A percentile compares a stretch with the other conserved stretches of the same genome.
These are phyloP conservation scores for Heterobasidion annosum DNA, from an alignment of 1,284 basidiomycete genomes.

Conservation along the genomic window DNA sequence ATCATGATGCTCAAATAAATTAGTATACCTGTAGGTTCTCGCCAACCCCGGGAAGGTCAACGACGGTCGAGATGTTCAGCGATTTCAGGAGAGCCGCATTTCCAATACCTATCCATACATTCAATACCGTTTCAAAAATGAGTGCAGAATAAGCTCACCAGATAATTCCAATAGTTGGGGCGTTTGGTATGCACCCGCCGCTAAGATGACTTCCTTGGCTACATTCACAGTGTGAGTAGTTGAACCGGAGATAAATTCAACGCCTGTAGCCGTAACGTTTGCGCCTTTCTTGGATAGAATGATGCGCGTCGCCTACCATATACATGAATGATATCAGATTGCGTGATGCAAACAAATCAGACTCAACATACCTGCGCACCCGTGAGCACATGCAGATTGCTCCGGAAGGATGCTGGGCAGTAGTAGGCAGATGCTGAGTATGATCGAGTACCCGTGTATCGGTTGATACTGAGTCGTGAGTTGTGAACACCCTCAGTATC, in stretches of 20 bases:
- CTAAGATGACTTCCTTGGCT: slow-evolving; percentile 11
- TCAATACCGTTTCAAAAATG: slow-evolving; percentile 1
- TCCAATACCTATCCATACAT: background rate
- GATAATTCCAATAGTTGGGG: background rate
- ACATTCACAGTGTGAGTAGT: background rate
- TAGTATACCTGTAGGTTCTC: background rate
- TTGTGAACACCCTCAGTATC: background rate
- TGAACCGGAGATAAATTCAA: background rate
- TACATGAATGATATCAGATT: no score
- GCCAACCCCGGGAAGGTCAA: background rate
- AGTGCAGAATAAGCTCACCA: background rate
- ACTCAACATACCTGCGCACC: background rate
- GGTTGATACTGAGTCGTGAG: background rate
- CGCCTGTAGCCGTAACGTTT: background rate
- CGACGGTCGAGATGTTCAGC: background rate
- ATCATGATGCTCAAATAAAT: background rate
- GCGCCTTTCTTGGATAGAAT: no score
- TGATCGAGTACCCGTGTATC: background rate
- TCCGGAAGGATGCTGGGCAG: background rate
- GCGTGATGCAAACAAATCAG: no score
- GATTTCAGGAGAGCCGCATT: background rate
- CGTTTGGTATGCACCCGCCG: slow-evolving; percentile 7
- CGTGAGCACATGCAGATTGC: slow-evolving; percentile 1
- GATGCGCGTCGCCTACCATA: no score
- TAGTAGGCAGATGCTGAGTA: background rate